Evolutionary conservation across 345 rosid species (phyloP).

Genomic region (Populus alba): DNA sequence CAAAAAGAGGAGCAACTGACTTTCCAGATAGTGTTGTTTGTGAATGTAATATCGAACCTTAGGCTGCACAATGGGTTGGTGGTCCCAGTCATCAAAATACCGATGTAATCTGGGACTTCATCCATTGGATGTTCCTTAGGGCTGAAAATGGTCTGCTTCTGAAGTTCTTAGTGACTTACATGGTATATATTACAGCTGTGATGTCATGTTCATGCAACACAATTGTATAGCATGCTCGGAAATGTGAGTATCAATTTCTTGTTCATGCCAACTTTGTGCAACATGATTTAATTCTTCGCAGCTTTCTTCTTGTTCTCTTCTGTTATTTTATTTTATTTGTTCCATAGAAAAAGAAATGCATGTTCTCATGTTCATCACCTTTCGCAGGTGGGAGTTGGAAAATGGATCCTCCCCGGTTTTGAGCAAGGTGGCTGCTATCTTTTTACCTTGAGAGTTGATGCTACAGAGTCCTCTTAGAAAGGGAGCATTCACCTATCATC

Average conservation of each 20-base stretch:
- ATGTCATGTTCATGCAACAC: background rate
- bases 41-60: background rate
- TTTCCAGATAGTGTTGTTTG: background rate
- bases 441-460: background rate
- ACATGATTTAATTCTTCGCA: background rate
- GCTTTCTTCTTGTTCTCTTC: background rate
- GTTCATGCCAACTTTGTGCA: background rate
- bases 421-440: background rate
- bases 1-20: background rate
- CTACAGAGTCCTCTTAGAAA: background rate
- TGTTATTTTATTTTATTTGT: background rate
- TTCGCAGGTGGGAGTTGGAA: constrained; percentile 13
- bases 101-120: background rate
- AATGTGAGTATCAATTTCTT: background rate
- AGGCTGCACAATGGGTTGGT: too few relatives aligned
- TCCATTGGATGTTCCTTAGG: background rate
- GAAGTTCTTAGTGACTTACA: constrained; percentile 1
- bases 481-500: background rate
- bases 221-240: background rate
- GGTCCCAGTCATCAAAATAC: too few relatives aligned
- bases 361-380: background rate
- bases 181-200: background rate
- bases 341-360: background rate
- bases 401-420: constrained; percentile 8
- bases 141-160: background rate